Base-by-base conservation (phyloP, 371 early-diverging fungal species). In the Mortierella sp. region DNA sequence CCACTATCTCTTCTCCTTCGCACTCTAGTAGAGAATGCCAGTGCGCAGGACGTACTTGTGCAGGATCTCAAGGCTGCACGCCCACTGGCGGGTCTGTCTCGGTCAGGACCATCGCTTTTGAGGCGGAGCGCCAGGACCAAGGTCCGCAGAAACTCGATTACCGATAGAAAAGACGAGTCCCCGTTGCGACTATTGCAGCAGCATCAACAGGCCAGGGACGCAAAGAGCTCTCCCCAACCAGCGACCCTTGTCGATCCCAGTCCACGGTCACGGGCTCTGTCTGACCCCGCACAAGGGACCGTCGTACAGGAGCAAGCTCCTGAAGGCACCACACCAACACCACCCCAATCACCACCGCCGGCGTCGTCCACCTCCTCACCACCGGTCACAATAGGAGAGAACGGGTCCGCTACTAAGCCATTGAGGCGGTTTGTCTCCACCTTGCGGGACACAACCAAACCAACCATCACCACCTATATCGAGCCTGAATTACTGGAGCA, bases 401-500 rank as follows among this genome's bases (percentile, higher is more conserved):
- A 37, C 25, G 73, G 65, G 1, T 37, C 60, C 26, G 72, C 66
- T 7, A 48, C 69, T 9, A 50, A 58, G 44, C 79, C 79, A 15
- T 25, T 69, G 21, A 68, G 62, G 53, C 72, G 79, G 19, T 79
- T 79, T 57, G 73, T 79, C 4, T 79, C 79, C 0, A 79, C 79
- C 1, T 55, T 79, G 14, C 29, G 79, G 9, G 79, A 79, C 29
- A 19, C 73, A 2, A 72, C 79, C 19, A 79, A 79, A 43, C 79
- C 79, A 11, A 79, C 79, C 0, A 79, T 79, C 51, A 79, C 79
- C 12, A 79, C 79, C 4, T 79, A 79, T 46, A 51, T 79, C 43
- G 79, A 72, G 53, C 79, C 79, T 3, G 70, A 79, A 21, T 47
- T 79, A 21, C 37, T 79, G 21, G 79, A 79, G 28, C 79, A 79